Evolutionary conservation across 768 basidiomycete species (phyloP), one percentile per base, ranked within the genome.

Genomic region (Tubosaeta brunneosetosa): DNA sequence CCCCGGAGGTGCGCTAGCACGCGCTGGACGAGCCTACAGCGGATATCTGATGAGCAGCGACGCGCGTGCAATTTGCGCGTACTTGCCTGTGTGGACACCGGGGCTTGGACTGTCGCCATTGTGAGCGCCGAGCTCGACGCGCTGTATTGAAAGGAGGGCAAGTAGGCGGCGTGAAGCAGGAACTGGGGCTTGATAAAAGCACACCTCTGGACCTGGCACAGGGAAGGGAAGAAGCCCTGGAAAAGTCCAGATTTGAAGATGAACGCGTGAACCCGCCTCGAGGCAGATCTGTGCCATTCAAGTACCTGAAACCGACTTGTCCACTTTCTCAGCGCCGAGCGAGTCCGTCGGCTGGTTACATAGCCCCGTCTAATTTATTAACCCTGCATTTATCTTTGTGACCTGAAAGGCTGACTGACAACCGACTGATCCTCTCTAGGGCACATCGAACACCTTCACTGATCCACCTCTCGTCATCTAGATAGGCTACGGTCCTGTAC

Each of bases 261-360:
- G 60, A 61, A 60, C 60, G 60, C 60, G 60, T 36, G 60, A 61
- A 61, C 47, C 33, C 7, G 53, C 61, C 61, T 63, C 49, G 42
- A 61, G 61, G 61, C 54, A 49, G 51, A 61, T 54, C 56, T 38
- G 31, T 22, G 22, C 22, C 22, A 22, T 42, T 41, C 26, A 2
- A 26, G 60, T 51, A 44, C 51, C 61, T 61, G 61, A 42, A 32
- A 31, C 59, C 22, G 38, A 49, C 16, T 13, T 3, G n/a, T 31
- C 31, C 33, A 29, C 16, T 12, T 47, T 53, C 13, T 32, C 31
- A 42, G 46, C 49, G 27, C 5, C 38, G 22, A 29, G 26, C 43
- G 44, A 51, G 38, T 45, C 50, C 44, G 22, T 19, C 50, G 27
- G 48, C 29, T 16, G 5, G 3, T 1, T 12, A 10, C 47, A 48